Base-by-base conservation (phyloP, 495 filamentous ascomycete species). In the Hypoxylon perforatum region DNA sequence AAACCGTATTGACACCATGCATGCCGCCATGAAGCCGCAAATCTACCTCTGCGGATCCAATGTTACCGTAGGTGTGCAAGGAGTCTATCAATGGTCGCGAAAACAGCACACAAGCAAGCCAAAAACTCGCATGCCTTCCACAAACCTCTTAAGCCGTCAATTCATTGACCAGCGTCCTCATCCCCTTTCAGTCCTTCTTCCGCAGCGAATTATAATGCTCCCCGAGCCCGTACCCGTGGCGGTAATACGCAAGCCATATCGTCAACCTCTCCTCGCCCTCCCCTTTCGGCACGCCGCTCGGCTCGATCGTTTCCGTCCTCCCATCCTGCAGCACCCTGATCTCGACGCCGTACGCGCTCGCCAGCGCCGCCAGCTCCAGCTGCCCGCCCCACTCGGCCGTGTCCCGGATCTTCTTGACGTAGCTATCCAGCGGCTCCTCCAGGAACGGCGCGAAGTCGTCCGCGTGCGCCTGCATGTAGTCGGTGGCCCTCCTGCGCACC, bases 351-450 rank as follows among this genome's bases (percentile, higher is more conserved):
- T 96, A 98, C 45, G 87, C 89, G 67, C 87, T 89, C 28, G 95
- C 90, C 75, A 99, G 82, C 21, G 95, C 95, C 69, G 88, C 74
- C 30, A 98, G 79, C 81, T 99, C 95, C 55, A 96, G 71, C 79
- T 98, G 92, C 0, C 95, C 95, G 33, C 95, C 95, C 95, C 95
- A 99, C 78, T 97, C 96, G 0, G 93, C 94, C 25, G 95, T 97
- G 52, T 95, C 88, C 58, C 87, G 80, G 23, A 99, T 91, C 77
- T 90, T 92, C 46, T 78, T 75, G 21, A 92, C 85, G 71, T 98
- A 96, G 4, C 78, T 80, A 14, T 85, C 86, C 23, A 97, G 75
- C 14, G 88, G 87, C 76, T 95, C 92, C 72, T 97, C 95, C 71
- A 99, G 74, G 90, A 99, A 78, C 70, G 84, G 77, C 67, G 78